Evolutionary conservation across 1,139 yeast genomes (phyloP).

Genomic region (Geotrichum bryndzae): DNA sequence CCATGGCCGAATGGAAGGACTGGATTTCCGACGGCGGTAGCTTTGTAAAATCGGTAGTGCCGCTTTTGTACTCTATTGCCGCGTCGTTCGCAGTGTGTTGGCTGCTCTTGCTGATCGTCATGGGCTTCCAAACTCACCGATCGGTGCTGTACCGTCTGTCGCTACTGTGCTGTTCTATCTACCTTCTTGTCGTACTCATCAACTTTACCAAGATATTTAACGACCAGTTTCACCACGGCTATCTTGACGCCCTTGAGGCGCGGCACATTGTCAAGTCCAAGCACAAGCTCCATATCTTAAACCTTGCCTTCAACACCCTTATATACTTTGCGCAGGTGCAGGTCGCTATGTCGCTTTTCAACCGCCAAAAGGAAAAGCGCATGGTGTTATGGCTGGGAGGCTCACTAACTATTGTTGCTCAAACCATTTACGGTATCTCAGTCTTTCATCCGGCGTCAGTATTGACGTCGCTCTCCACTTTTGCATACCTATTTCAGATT

Average conservation of each 20-base stretch:
- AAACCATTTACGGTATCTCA: conserved; percentile 65
- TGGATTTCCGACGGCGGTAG: conserved; percentile 19
- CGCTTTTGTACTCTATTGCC: conserved; percentile 56
- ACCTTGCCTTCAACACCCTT: conserved; percentile 53
- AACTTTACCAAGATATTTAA: conserved; percentile 44
- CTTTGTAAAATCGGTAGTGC: conserved; percentile 14
- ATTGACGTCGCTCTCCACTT: conserved; percentile 64
- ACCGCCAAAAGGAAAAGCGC: conserved; percentile 65
- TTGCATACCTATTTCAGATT: conserved; percentile 70
- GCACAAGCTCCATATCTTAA: conserved; percentile 46
- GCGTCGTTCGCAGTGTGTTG: conserved; percentile 61
- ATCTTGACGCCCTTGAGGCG: conserved; percentile 50
- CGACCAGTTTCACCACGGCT: conserved; percentile 45
- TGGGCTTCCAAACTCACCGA: conserved; percentile 40
- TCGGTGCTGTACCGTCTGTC: conserved; percentile 36
- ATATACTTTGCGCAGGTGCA: conserved; percentile 72
- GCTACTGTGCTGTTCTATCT: conserved; percentile 18
- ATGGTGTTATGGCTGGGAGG: conserved; percentile 59
- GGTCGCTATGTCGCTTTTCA: conserved; percentile 64
- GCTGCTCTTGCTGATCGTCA: conserved; percentile 55
- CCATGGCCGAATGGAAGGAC: conserved; percentile 18
- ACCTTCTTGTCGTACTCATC: conserved; percentile 48
- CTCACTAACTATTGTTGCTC: conserved; percentile 50
- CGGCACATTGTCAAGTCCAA: conserved; percentile 43
- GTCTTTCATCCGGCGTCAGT: conserved; percentile 44